A percentile compares a stretch with the other conserved stretches of the same genome.
phyloP scores from a whole-genome alignment of 1,284 basidiomycete species.

The Butyriboletus appendiculatus region DNA sequence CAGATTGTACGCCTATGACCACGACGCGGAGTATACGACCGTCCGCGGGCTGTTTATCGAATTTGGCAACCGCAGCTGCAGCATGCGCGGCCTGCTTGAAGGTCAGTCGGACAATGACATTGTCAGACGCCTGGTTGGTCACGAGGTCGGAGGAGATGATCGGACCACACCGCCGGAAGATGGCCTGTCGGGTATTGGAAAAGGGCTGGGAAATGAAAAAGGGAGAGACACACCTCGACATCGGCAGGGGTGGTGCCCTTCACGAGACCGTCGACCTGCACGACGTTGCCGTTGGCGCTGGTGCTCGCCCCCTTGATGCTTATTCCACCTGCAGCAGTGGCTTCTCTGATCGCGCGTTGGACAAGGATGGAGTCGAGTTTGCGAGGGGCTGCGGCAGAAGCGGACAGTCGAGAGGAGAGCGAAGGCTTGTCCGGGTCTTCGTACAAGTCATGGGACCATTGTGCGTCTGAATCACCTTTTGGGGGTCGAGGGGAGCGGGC shows the following conservation, averaged over 20 bases:
- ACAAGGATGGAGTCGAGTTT: conserved; percentile 46
- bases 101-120: conserved; percentile 70
- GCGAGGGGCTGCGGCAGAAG: conserved; percentile 36
- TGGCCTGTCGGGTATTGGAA: conserved; percentile 49
- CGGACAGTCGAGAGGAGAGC: conserved; percentile 59
- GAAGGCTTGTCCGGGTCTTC: conserved; percentile 57
- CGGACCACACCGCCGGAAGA: conserved; percentile 78
- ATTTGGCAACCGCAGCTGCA: conserved; percentile 67
- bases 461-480: conserved; percentile 64
- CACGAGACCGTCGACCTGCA: conserved; percentile 76
- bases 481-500: conserved; percentile 44
- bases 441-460: conserved; percentile 75
- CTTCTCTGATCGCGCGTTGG: conserved; percentile 57
- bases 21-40: conserved; percentile 70
- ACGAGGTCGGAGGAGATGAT: conserved; percentile 57
- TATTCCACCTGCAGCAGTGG: conserved; percentile 45
- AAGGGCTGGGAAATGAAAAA: background rate
- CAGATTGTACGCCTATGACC: conserved; percentile 54
- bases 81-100: conserved; percentile 70
- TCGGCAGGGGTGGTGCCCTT: conserved; percentile 81
- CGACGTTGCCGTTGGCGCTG: conserved; percentile 59
- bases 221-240: conserved; percentile 55
- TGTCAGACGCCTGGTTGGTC: conserved; percentile 39
- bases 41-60: conserved; percentile 80
- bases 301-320: conserved; percentile 75